Conservation (phyloP, 768 basidiomycete species). For the Podaxis sp. region DNA sequence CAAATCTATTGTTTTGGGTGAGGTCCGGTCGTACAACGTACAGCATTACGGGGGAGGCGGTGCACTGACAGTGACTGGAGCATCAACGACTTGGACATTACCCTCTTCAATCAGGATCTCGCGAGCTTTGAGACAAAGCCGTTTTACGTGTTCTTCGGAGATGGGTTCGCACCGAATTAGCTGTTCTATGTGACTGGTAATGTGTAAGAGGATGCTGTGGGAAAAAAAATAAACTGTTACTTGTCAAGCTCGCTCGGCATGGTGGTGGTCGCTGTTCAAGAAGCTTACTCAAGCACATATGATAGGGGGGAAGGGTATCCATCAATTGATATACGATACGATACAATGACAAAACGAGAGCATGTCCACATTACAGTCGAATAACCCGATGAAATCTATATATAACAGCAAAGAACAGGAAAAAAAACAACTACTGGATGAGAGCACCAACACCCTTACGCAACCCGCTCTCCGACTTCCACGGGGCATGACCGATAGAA, state of each 20-base stretch:
- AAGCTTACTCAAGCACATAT: conserved; percentile 6
- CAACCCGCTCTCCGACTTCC: conserved; percentile 48
- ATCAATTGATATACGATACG: conserved; percentile 17
- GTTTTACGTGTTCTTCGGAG: conserved; percentile 93
- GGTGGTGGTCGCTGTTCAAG: conserved; percentile 11
- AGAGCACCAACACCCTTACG: conserved; percentile 41
- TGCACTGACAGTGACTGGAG: conserved; percentile 85
- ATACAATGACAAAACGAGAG: conserved; percentile 14
- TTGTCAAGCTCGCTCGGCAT: conserved; percentile 61
- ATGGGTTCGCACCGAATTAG: conserved; percentile 93
- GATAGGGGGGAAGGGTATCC: conserved; percentile 5
- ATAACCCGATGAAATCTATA: conserved; percentile 10
- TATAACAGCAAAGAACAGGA: neutral
- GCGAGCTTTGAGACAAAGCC: conserved; percentile 91
- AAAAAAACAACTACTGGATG: conserved; percentile 29
- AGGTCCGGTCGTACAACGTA: neutral
- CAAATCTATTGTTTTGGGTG: conserved; percentile 56
- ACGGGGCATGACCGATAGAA: conserved; percentile 38
- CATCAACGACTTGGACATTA: conserved; percentile 94
- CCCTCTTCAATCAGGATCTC: conserved; percentile 98
- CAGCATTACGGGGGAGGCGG: conserved; percentile 21
- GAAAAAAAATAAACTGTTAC: conserved; percentile 23
- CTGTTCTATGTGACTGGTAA: conserved; percentile 86
- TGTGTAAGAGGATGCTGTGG: neutral
- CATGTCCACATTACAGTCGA: conserved; percentile 13